Evolutionary conservation across 2,329 filamentous ascomycete genomes (phyloP), one percentile per base, ranked within the genome.

Genomic region (Cladosporium sphaerospermum): DNA sequence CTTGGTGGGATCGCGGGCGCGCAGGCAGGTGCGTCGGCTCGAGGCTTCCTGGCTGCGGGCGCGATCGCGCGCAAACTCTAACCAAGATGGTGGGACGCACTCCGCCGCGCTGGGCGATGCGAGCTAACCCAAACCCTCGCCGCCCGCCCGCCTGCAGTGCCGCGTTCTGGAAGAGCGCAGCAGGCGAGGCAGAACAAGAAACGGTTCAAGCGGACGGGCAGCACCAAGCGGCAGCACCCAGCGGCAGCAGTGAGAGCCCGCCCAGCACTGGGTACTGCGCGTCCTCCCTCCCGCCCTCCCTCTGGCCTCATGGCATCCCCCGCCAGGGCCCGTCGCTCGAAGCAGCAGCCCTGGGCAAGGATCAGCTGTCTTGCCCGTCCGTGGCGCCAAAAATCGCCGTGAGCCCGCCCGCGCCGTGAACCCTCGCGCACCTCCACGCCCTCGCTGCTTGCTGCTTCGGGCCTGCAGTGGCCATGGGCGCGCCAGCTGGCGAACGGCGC

Each of bases 391-490:
- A 37, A 49, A 18, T 18, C 16, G 16, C 16, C 16, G 16, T 18
- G 16, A 18, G 16, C 16, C 16, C 16, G 16, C 16, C 16, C 16
- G 16, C 16, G 16, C 16, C 16, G 46, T 33, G 28, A 47, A 39
- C 13, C 36, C 36, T 39, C 36, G 36, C 36, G 69, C 67, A 65
- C 36, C 67, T 67, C 62, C 64, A 69, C 62, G 59, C 60, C 65
- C 65, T 59, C 59, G 65, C 59, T 61, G 57, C 60, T 63, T 67
- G 61, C 62, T 63, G 58, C 54, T 63, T 66, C 59, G 23, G 60
- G 59, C 55, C 45, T 51, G 61, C 60, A 61, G 59, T 59, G 61
- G 61, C 64, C 64, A 63, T 59, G 55, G 59, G 52, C 55, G 55
- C 56, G 53, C 41, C 33, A 1, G 23, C 4, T 28, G 43, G 14